Evolutionary conservation across 192 early-diverging fungal species (phyloP), one percentile per base, ranked within the genome.

Genomic region (Umbelopsis vinacea): DNA sequence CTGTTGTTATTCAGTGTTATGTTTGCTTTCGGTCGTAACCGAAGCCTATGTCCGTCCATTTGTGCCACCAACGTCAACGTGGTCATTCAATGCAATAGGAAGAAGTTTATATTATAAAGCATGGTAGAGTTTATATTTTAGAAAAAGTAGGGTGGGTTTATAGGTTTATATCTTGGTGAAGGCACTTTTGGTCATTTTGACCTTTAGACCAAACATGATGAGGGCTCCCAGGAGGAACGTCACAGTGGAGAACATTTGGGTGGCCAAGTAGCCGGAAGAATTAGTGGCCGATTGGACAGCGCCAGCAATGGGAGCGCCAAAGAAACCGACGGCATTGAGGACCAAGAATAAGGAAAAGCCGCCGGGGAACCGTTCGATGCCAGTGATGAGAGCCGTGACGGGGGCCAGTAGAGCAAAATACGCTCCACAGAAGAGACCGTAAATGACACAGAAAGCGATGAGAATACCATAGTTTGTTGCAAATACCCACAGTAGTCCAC

Each of bases 401-500:
- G 79, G 79, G n/a, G 75, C 67, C 23, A 71, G 55, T 3, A 81
- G 46, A 9, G 74, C 68, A 35, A 76, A 81, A 40, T 74, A 76
- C 7, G 75, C 55, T 19, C 75, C 75, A 69, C 76, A 74, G 12
- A 71, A 68, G 0, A 81, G 46, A 14, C 79, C 79, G 77, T 69
- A 81, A 1, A 81, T 21, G 4, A 70, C 73, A 46, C 72, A 52
- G 67, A 68, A 81, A 1, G 70, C 79, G 53, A 77, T 68, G 17
- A 81, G 69, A 2, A 55, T 46, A 10, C 72, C 76, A 66, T 71
- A 76, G 5, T 24, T 69, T n/a, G 14, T 67, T 0, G 76, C 79
- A 72, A 75, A 81, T 33, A 57, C 54, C 79, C 79, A 81, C 22
- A 81, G 74, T 57, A 77, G 5, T 45, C 60, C 52, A 38, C 72